Conservation (phyloP, 2,329 filamentous ascomycete species). For the Arthrobotrys sinensis region DNA sequence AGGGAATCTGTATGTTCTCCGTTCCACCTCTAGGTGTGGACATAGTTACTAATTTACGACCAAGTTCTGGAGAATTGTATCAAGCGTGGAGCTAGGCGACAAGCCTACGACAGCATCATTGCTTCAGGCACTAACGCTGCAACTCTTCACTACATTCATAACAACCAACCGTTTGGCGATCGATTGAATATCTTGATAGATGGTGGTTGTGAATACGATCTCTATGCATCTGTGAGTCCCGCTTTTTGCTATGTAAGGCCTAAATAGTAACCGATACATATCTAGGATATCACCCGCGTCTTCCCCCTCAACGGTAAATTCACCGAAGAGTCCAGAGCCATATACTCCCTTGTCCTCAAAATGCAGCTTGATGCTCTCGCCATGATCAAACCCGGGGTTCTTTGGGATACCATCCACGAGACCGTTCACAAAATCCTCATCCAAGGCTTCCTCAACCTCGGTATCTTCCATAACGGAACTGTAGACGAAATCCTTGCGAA, state of each 20-base stretch:
- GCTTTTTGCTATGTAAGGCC: constrained; percentile 64
- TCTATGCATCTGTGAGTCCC: constrained; percentile 76
- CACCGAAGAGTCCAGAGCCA: constrained; percentile 78
- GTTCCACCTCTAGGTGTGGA: not conserved
- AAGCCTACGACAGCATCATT: constrained; percentile 90
- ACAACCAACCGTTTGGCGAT: constrained; percentile 74
- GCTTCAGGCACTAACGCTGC: constrained; percentile 85
- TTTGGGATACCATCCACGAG: constrained; percentile 86
- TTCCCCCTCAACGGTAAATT: constrained; percentile 85
- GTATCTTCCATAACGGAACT: constrained; percentile 78
- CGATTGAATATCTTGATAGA: constrained; percentile 88
- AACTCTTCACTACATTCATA: constrained; percentile 89
- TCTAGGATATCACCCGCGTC: constrained; percentile 80
- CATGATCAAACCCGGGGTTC: constrained; percentile 79
- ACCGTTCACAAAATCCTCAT: constrained; percentile 86
- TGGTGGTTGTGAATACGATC: constrained; percentile 82
- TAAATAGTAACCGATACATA: constrained; percentile 67
- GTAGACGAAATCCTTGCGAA: constrained; percentile 81
- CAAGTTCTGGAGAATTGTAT: constrained; percentile 80
- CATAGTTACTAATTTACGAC: constrained; percentile 14
- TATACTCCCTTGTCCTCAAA: constrained; percentile 85
- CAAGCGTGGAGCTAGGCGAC: constrained; percentile 81
- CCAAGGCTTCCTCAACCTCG: constrained; percentile 81
- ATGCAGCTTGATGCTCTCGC: constrained; percentile 88
- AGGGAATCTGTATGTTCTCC: constrained; percentile 74